Evolutionary conservation across 352 stramenopile species (phyloP), one percentile per base, ranked within the genome.

Genomic region (Globisporangium viniferum): DNA sequence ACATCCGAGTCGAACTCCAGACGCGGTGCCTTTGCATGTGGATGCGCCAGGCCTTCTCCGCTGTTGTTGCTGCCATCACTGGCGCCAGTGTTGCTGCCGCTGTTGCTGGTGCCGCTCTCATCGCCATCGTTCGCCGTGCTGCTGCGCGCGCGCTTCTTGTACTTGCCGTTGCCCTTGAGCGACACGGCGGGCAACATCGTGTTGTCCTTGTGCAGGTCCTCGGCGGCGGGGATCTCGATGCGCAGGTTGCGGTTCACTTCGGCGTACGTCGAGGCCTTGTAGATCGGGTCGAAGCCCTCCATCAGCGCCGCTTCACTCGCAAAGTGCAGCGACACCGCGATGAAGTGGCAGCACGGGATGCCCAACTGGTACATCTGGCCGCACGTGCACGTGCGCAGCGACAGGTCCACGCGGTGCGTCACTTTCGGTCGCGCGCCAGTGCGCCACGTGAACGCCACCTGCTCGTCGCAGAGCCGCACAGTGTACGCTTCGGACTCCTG

Each of bases 371-470:
- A 86, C 77, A 91, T 90, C 27, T 86, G 72, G 1, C 82, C 81
- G 57, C 86, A 94, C 20, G 86, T 91, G 71, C 86, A 94, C 5
- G 82, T 88, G 44, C 81, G 76, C 64, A 90, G 59, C n/a, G 78
- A 76, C 9, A 94, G 57, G 44, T 92, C 78, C 35, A 94, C 85
- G 51, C 84, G 84, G 48, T 92, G 81, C 6, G 82, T 94, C 48
- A 91, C 70, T 68, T 94, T 94, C 2, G 86, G 86, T 6, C 86
- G 84, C 36, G 78, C 76, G 2, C 86, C 86, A 1, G 81, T 91
- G 41, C 86, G 79, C 84, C 84, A 94, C 56, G 84, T 88, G 51
- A 91, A 94, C 15, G 84, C 86, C 15, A 92, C 78, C 65, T 88
- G 82, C 33, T 90, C 86, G 59, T 94, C 86, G 56, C 86, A 91